phyloP scores from a whole-genome alignment of 768 basidiomycete species.

The Chalciporus piperatus region DNA sequence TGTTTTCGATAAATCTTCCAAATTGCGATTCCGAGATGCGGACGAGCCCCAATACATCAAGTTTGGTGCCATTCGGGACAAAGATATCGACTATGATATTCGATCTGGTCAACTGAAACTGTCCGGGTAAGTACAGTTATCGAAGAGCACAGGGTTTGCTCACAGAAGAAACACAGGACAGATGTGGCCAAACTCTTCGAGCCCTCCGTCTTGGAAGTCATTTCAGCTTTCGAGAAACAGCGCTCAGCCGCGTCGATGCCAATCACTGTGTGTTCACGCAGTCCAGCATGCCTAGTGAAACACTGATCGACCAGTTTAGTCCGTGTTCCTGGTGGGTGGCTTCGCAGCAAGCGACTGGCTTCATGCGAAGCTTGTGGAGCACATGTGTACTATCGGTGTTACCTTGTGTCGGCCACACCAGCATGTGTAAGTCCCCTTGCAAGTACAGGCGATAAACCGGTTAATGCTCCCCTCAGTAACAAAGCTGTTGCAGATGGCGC shows the following conservation, averaged over 20 bases:
- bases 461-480: constrained; percentile 20
- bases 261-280: constrained; percentile 10
- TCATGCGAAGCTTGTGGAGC: constrained; percentile 34
- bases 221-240: constrained; percentile 29
- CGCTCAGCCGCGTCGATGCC: constrained; percentile 15
- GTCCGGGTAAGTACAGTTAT: constrained; percentile 13
- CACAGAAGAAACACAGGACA: constrained; percentile 9
- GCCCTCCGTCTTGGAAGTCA: constrained; percentile 33
- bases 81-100: constrained; percentile 34
- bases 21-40: constrained; percentile 37
- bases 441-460: too few relatives aligned
- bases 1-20: constrained; percentile 34
- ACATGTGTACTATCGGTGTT: constrained; percentile 31
- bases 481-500: constrained; percentile 55
- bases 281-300: too few relatives aligned
- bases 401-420: constrained; percentile 43
- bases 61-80: constrained; percentile 36
- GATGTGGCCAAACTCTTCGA: constrained; percentile 38
- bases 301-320: background rate
- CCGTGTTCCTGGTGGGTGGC: constrained; percentile 45
- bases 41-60: constrained; percentile 37
- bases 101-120: constrained; percentile 36
- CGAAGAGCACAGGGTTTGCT: too few relatives aligned
- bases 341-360: constrained; percentile 45
- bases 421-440: constrained; percentile 27